Evolutionary conservation across 495 filamentous ascomycete species (phyloP).

Genomic region (Xylaria bambusicola): DNA sequence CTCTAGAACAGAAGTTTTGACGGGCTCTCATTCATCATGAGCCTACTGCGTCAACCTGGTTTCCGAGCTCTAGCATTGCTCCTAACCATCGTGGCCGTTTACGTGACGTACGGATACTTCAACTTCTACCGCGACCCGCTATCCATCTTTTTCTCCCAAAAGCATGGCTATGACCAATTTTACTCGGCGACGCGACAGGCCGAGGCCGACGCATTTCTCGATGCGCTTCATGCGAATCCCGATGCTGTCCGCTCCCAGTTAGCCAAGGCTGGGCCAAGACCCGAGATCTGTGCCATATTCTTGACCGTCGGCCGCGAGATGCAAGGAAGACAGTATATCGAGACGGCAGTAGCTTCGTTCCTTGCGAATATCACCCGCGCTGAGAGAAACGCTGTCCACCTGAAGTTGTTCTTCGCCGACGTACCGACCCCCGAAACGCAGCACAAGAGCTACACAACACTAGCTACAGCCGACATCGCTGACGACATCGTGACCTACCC

Average conservation of each 20-base stretch:
- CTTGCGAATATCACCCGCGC: constrained; percentile 37
- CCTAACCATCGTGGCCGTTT: constrained; percentile 22
- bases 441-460: constrained; percentile 29
- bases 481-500: constrained; percentile 34
- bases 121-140: constrained; percentile 45
- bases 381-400: constrained; percentile 33
- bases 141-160: constrained; percentile 41
- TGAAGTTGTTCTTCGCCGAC: constrained; percentile 42
- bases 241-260: constrained; percentile 15
- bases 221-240: constrained; percentile 22
- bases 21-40: constrained; percentile 9
- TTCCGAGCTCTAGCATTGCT: constrained; percentile 31
- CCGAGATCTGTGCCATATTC: constrained; percentile 40
- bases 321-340: constrained; percentile 35
- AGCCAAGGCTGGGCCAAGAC: constrained; percentile 28
- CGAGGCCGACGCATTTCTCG: constrained; percentile 36
- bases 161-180: constrained; percentile 39
- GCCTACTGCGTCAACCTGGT: constrained; percentile 28
- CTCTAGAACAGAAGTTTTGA: neutral
- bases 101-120: constrained; percentile 31
- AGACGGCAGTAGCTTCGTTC: constrained; percentile 39
- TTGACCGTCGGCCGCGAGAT: constrained; percentile 37
- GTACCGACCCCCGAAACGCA: constrained; percentile 29
- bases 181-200: constrained; percentile 39
- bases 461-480: constrained; percentile 23